Base-by-base conservation (phyloP, 352 stramenopile genomes). In the Phytopythium helicoides region DNA sequence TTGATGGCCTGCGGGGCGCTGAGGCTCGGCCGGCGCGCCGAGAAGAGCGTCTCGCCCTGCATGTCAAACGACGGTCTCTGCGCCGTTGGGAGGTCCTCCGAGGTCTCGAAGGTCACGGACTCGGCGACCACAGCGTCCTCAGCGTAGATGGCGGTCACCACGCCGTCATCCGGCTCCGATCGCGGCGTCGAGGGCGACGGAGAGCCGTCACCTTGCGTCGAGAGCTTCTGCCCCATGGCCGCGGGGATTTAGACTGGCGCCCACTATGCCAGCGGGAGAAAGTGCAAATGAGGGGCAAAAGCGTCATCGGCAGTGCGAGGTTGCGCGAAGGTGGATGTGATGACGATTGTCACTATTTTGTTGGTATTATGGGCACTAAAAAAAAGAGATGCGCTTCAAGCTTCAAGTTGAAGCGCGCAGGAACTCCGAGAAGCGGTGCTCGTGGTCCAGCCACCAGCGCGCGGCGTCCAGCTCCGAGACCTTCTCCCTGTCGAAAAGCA, bases 401-500 rank as follows among this genome's bases (percentile, higher is more conserved):
- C 28, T 33, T 33, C 28, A 33, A 33, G 1, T 23, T 42, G 38
- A 25, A 25, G 18, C 15, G 22, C 67, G 52, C 12, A 71, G 62
- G 31, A 64, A 71, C 7, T 68, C 33, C 6, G 47, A 45, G 55
- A 94, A 94, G 16, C 81, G 81, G 52, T 85, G 67, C 41, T 86
- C 72, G 48, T 94, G 81, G 38, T 86, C 69, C 12, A 38, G 49
- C 83, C 83, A 94, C 83, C 83, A 94, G 11, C 62, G 61, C 41
- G 72, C 62, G n/a, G 83, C 83, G 14, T 94, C 79, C 22, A 64
- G 61, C 38, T 92, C 77, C 21, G 73, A 87, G 40, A 94, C 71
- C 44, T 94, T 94, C 42, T 94, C 81, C 63, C 81, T 87, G 66
- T 94, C 83, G 37, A 94, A 94, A 16, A 91, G 71, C 35, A 94